These are phyloP conservation scores for Pyrenochaeta sp. DNA, from an alignment of 2,329 filamentous ascomycete genomes.

Conservation along the genomic window DNA sequence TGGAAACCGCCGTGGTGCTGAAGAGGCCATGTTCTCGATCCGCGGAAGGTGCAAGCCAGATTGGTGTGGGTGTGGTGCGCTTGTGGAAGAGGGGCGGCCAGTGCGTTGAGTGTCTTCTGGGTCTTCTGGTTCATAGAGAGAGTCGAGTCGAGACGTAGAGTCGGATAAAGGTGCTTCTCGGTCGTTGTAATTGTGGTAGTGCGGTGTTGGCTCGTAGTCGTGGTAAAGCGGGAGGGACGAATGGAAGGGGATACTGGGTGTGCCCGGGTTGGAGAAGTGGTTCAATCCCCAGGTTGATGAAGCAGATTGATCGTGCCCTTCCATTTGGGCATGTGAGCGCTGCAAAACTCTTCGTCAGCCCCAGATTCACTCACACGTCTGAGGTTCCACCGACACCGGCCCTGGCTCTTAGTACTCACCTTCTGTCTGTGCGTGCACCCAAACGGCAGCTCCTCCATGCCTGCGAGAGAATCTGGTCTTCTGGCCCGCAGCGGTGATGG, in stretches of 20 bases:
- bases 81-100: slow-evolving; percentile 3
- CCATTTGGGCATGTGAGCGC: slow-evolving; percentile 48
- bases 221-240: slow-evolving; percentile 4
- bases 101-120: not conserved
- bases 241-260: slow-evolving; percentile 2
- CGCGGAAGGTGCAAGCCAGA: slow-evolving; percentile 33
- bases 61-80: slow-evolving; percentile 12
- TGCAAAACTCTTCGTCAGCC: slow-evolving; percentile 28
- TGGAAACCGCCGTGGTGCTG: slow-evolving; percentile 48
- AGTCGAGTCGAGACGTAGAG: slow-evolving; percentile 6
- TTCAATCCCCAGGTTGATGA: slow-evolving; percentile 33
- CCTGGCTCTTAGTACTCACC: slow-evolving; percentile 39
- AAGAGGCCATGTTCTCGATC: slow-evolving; percentile 36
- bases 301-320: slow-evolving; percentile 33
- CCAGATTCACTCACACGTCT: slow-evolving; percentile 5
- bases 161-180: slow-evolving; percentile 2
- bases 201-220: slow-evolving; percentile 1
- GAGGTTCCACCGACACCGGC: slow-evolving; percentile 2
- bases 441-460: slow-evolving; percentile 43
- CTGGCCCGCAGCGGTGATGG: not conserved
- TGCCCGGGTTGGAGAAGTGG: slow-evolving; percentile 4
- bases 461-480: not conserved
- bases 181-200: slow-evolving; percentile 2
- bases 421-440: slow-evolving; percentile 46
- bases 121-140: not conserved